Evolutionary conservation across 495 filamentous ascomycete species (phyloP).

Genomic region (Xanthoparmelia taractica): DNA sequence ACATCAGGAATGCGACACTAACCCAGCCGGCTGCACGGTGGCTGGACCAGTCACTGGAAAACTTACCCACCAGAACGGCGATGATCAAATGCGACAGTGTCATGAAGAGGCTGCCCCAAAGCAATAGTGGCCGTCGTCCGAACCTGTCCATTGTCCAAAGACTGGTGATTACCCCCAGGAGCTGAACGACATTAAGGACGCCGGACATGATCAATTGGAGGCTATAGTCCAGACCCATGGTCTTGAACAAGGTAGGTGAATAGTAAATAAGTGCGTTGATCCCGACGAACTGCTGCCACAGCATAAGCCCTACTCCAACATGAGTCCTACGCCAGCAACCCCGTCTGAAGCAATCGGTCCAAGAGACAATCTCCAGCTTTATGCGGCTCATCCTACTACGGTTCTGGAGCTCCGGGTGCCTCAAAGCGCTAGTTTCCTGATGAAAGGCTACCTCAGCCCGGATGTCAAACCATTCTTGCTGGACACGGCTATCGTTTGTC

Average conservation of each 20-base stretch:
- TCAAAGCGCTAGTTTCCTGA: constrained; percentile 38
- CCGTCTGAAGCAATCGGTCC: constrained; percentile 42
- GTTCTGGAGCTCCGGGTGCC: constrained; percentile 40
- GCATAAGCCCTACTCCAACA: constrained; percentile 47
- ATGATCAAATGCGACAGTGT: constrained; percentile 45
- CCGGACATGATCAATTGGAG: constrained; percentile 55
- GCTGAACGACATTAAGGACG: constrained; percentile 48
- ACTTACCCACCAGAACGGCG: constrained; percentile 41
- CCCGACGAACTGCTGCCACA: constrained; percentile 41
- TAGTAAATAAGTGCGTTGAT: constrained; percentile 47
- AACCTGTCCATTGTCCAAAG: constrained; percentile 45
- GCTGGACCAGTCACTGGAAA: constrained; percentile 37
- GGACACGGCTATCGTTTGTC: constrained; percentile 36
- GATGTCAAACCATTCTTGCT: constrained; percentile 46
- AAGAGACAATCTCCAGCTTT: constrained; percentile 39
- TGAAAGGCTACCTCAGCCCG: constrained; percentile 45
- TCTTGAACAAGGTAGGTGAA: constrained; percentile 49
- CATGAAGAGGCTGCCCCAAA: constrained; percentile 42
- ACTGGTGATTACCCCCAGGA: constrained; percentile 41
- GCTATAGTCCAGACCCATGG: constrained; percentile 47
- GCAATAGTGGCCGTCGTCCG: constrained; percentile 41
- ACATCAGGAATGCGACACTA: constrained; percentile 31
- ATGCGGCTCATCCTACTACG: constrained; percentile 29
- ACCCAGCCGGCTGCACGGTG: constrained; percentile 44
- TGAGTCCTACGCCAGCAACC: constrained; percentile 50